Base-by-base conservation (phyloP, 805 yeast species). In the Pachysolen tannophilus region DNA sequence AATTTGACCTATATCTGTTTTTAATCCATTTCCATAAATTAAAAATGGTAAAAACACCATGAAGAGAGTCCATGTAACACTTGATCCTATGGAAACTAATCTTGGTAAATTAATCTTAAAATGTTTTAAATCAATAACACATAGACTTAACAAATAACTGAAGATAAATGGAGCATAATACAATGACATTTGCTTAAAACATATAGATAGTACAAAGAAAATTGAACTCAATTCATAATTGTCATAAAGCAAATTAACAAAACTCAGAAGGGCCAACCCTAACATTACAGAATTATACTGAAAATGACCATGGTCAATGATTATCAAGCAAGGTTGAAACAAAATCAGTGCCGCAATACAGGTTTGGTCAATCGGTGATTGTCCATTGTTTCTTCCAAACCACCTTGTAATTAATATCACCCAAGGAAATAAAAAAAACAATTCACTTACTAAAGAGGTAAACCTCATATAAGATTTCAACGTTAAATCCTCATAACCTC, bases 291-390 rank as follows among this genome's bases (percentile, higher is more conserved):
- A 74, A 49, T 92, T 94, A 59, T 77, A 90, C 60, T 94, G 98
- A 61, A 92, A 92, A 59, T 92, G 98, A 6, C 98, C 98, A 57
- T 92, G 97, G 53, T 92, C 99, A 31, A 92, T 78, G 38, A 92
- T 65, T 29, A 83, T 69, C 40, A 90, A 63, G 3, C 83, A 68
- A 0, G 98, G 97, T 55, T 85, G 94, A 52, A 80, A 75, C 23
- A 92, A 54, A n/a, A 92, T 76, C 13, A 87, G 76, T 2, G 86
- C 80, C 0, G 86, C 75, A 11, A 82, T 77, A 19, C 82, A 69
- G 10, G 82, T 75, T 53, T 84, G 94, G 48, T 82, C 85, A 49
- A 84, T 73, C 26, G 90, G 69, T 3, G 79, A 69, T 5, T 57
- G 59, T 13, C 56, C 50, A 28, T 52, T 52, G 36, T 67, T 62